These are phyloP conservation scores for Claviceps purpurea DNA, from an alignment of 2,329 filamentous ascomycete genomes.

Conservation along the genomic window DNA sequence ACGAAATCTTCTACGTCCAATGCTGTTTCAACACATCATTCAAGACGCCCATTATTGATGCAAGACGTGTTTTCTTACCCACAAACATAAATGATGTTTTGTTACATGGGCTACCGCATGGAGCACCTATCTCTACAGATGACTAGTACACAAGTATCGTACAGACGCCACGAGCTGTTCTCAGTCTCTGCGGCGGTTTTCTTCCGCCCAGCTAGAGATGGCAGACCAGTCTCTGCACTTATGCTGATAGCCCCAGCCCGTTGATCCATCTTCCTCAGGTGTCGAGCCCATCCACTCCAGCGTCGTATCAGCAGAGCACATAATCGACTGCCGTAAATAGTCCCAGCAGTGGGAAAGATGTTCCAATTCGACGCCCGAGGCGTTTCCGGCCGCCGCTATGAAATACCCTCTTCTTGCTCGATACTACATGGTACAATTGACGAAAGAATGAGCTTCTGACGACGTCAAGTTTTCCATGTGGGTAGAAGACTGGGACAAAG, in stretches of 20 bases:
- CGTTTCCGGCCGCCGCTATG: background rate
- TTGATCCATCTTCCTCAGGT: background rate
- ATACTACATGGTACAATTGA: background rate
- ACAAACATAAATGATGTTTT: background rate
- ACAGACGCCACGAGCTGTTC: background rate
- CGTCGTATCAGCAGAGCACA: constrained; percentile 1
- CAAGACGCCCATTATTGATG: no score
- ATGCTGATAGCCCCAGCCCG: constrained; percentile 1
- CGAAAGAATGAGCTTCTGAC: background rate
- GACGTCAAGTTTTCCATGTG: no score
- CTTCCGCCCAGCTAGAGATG: background rate
- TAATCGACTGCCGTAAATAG: background rate
- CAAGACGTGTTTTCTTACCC: background rate
- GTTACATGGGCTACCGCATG: background rate
- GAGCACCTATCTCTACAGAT: background rate
- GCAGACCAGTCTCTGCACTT: background rate
- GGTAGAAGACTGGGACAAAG: no score
- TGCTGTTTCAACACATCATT: no score
- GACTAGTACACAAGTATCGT: no score
- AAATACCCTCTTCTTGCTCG: background rate
- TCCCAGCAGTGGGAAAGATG: constrained; percentile 3
- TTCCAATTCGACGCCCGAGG: background rate
- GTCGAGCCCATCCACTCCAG: background rate
- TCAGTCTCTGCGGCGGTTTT: constrained; percentile 14
- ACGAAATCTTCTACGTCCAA: no score